phyloP scores from a whole-genome alignment of 2,329 filamentous ascomycete species.

The Hysterium pulicare region DNA sequence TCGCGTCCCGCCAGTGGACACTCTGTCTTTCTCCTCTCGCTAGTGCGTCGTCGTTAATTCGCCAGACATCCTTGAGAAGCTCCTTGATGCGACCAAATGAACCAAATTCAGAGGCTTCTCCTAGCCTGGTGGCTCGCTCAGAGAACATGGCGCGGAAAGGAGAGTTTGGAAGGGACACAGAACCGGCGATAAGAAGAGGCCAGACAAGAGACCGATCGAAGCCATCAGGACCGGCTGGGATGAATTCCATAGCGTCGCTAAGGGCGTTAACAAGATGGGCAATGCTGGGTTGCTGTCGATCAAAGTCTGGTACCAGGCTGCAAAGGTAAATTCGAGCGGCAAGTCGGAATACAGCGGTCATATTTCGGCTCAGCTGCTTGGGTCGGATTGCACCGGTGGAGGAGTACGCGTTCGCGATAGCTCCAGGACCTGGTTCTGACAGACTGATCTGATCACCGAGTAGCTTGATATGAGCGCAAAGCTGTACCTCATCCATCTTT shows the following conservation, averaged over 20 bases:
- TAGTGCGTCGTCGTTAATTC: slow-evolving; percentile 62
- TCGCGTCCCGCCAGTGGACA: slow-evolving; percentile 92
- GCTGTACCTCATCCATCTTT: slow-evolving; percentile 74
- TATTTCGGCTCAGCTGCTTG: slow-evolving; percentile 80
- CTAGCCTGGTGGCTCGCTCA: slow-evolving; percentile 70
- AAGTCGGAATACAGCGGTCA: slow-evolving; percentile 85
- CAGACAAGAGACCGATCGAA: slow-evolving; percentile 90
- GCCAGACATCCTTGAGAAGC: slow-evolving; percentile 81
- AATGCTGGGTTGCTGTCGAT: slow-evolving; percentile 69
- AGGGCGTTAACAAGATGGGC: slow-evolving; percentile 75
- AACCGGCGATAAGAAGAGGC: slow-evolving; percentile 86
- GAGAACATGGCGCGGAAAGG: slow-evolving; percentile 75
- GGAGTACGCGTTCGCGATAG: slow-evolving; percentile 52
- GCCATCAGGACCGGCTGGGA: slow-evolving; percentile 75
- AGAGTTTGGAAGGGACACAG: slow-evolving; percentile 68
- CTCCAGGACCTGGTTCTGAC: slow-evolving; percentile 61
- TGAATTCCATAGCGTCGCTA: slow-evolving; percentile 70
- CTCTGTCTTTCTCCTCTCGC: slow-evolving; percentile 54
- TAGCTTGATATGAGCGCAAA: slow-evolving; percentile 86
- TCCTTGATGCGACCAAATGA: slow-evolving; percentile 80
- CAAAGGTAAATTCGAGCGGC: slow-evolving; percentile 96
- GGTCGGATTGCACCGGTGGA: slow-evolving; percentile 72
- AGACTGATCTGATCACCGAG: slow-evolving; percentile 81
- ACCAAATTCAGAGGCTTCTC: slow-evolving; percentile 73
- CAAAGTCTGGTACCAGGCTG: slow-evolving; percentile 86